Base-by-base conservation (phyloP, 345 rosid species). In the Crucihimalaya himalaica region DNA sequence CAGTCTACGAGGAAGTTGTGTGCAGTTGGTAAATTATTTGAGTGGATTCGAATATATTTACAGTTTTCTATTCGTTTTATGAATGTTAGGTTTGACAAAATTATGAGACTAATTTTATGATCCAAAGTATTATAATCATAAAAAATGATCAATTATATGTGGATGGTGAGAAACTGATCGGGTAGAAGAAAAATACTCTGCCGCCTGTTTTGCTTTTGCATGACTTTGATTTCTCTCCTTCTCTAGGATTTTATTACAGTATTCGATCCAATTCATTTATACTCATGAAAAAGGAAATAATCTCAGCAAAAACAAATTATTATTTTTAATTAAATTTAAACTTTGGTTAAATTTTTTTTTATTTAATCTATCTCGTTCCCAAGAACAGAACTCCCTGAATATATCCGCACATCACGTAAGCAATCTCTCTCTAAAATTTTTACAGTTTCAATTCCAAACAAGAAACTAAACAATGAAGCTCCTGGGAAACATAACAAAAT, bases 401-500 rank as follows among this genome's bases (percentile, higher is more conserved):
- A 35, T 2, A 62, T 37, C 51, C 29, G 14, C 62, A 51, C 32
- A 47, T 59, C 47, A 42, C 56, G 58, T 0, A 23, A 11, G 27
- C 59, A 16, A 12, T 27, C 59, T 34, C 50, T 34, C 68, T 59
- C 58, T 23, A 37, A 48, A 72, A 39, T 19, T 51, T 48, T 27
- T 29, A 18, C 60, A 27, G 68, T 71, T 61, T 37, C 54, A 63
- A 21, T 20, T 72, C 23, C 64, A 73, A 73, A 55, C 48, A 34
- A 52, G 6, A 48, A 72, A 39, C 21, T 16, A 39, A 57, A 34
- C 31, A 64, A 20, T 45, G 21, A 73, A 56, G 40, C 53, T 55
- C 48, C 48, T 34, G 59, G 20, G 25, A 54, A 42, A 11, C 43
- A 58, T 20, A 52, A 14, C 5, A 51, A 55, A 55, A 19, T 21